Conservation (phyloP, 306 rosid genomes). For the Quercus mongolica region DNA sequence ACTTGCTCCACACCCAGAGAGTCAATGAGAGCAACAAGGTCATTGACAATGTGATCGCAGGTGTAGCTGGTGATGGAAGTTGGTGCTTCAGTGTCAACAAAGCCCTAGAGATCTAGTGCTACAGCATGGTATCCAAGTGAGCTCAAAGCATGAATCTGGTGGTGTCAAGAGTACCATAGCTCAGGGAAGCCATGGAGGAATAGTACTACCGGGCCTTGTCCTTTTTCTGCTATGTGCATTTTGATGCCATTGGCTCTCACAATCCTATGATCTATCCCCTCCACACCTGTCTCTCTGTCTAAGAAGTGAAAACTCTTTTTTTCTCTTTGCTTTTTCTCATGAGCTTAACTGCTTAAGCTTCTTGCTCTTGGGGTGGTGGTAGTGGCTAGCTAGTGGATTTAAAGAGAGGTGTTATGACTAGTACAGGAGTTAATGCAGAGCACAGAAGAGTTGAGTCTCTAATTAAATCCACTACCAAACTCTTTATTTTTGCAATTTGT, state of each 20-base stretch:
- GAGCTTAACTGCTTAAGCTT: neutral
- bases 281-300: conserved; percentile 7
- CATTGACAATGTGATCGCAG: too few species aligned
- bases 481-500: too few species aligned
- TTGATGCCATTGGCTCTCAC: conserved; percentile 38
- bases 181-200: conserved; percentile 43
- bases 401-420: neutral
- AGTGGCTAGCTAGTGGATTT: neutral
- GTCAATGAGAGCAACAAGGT: too few species aligned
- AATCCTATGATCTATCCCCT: conserved; percentile 5
- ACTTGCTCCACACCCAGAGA: too few species aligned
- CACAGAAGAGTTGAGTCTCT: too few species aligned
- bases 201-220: conserved; percentile 27
- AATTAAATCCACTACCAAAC: too few species aligned
- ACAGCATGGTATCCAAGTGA: neutral
- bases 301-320: neutral
- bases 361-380: neutral
- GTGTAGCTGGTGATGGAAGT: too few species aligned
- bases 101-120: too few species aligned
- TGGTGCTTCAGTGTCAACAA: too few species aligned
- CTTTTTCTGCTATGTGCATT: conserved; percentile 36
- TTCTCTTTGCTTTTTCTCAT: neutral
- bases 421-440: neutral
- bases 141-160: conserved; percentile 25
- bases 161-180: conserved; percentile 38